These are phyloP conservation scores for Diaporthe sp. DNA, from an alignment of 2,329 filamentous ascomycete genomes.

Conservation along the genomic window DNA sequence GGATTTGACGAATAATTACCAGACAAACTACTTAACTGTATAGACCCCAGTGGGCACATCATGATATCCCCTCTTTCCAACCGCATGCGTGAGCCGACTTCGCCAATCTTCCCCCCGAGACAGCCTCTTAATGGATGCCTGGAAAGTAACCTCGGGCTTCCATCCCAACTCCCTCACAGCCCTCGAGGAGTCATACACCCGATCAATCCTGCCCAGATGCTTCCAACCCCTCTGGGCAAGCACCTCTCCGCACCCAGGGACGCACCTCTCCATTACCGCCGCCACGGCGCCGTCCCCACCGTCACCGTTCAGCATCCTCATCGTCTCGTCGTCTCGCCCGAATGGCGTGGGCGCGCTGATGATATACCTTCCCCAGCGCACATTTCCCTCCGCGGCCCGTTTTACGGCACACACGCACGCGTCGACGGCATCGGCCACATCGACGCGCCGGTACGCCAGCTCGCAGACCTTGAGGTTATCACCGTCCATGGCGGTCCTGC, in stretches of 20 bases:
- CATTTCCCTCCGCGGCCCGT: constrained; percentile 39
- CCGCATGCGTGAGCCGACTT: constrained; percentile 50
- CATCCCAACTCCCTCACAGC: constrained; percentile 54
- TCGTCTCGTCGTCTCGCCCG: constrained; percentile 41
- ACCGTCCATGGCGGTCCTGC: constrained; percentile 48
- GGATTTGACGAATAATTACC: no score
- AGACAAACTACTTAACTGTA: constrained; percentile 42
- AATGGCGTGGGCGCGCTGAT: constrained; percentile 57
- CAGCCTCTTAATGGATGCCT: constrained; percentile 47
- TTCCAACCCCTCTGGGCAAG: constrained; percentile 49
- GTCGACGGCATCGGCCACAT: constrained; percentile 55
- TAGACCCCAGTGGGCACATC: constrained; percentile 54
- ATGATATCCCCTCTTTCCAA: constrained; percentile 59
- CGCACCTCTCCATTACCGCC: constrained; percentile 28
- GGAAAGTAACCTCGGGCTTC: constrained; percentile 54
- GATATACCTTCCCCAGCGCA: constrained; percentile 54
- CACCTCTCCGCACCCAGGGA: constrained; percentile 43
- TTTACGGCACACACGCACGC: constrained; percentile 53
- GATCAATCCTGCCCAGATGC: constrained; percentile 51
- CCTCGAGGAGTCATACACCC: constrained; percentile 57
- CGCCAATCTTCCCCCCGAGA: constrained; percentile 48
- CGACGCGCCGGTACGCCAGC: constrained; percentile 55
- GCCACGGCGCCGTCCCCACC: constrained; percentile 45
- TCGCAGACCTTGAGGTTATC: constrained; percentile 62
- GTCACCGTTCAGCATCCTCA: constrained; percentile 47